Evolutionary conservation across 768 basidiomycete genomes (phyloP), one percentile per base, ranked within the genome.

Genomic region (Trametes coccinea): DNA sequence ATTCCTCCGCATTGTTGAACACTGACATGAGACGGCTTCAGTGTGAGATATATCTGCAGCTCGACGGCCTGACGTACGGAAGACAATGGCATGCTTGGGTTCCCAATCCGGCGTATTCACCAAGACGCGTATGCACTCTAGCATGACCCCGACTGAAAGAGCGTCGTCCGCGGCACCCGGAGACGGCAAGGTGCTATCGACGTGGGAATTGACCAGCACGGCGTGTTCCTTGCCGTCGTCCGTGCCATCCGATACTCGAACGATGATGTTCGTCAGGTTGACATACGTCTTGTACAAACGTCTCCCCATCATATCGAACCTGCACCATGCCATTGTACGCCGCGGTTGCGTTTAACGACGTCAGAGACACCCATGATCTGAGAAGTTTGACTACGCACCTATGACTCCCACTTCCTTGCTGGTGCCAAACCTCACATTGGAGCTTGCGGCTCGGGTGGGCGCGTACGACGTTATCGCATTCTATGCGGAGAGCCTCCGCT

Each of bases 1-100:
- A 93, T 71, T 98, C 95, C 74, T 98, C 95, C 10, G 90, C 96
- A 62, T 96, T 83, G 66, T 98, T 98, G 78, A 96, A 97, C 62
- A 98, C 93, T 95, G 62, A 14, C 27, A 2, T 10, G 8, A 17
- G 45, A 11, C 7, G 34, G 34, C 34, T 5, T 37, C 5, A 37
- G 34, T 37, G 34, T 11, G 11, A 37, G 34, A 11, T 37, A 37
- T 11, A 37, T 37, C 11, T 11, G 6, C 34, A 11, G 11, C 41
- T 9, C 10, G 14, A 6, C 7, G 7, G 7, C n/a, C 9, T 43
- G 41, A 43, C 91, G 74, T 67, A 94, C 94, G 74, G 72, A 98
- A 94, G 27, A 98, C 81, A 62, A 93, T 81, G 7, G 92, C 81
- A 68, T 92, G 83, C 39, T 82, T 83, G 1, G 94, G 92, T 8